Conservation (phyloP, 768 basidiomycete species). For the Omphalotus guepiniiformis region DNA sequence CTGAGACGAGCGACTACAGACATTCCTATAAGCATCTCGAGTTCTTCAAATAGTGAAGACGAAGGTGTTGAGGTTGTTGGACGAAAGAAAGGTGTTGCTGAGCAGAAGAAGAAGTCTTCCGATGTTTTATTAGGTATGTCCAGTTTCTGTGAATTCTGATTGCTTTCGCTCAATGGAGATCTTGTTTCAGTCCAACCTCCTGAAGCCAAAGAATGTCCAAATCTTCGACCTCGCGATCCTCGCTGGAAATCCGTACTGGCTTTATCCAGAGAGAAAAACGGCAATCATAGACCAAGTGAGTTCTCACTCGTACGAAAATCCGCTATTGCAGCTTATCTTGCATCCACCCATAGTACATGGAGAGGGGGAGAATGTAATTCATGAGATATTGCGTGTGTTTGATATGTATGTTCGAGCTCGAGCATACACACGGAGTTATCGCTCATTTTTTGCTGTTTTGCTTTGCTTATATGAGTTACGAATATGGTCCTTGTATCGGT, state of each 20-base stretch:
- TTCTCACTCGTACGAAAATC: conserved; percentile 11
- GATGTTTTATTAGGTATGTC: background rate
- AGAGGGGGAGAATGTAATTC: conserved; percentile 54
- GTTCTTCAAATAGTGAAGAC: background rate
- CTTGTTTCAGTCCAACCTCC: background rate
- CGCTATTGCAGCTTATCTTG: conserved; percentile 2
- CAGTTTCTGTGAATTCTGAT: background rate
- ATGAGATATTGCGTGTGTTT: conserved; percentile 75
- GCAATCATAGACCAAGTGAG: conserved; percentile 56
- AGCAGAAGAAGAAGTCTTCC: background rate
- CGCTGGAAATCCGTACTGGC: background rate
- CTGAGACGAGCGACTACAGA: background rate
- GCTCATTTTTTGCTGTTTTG: conserved; percentile 8
- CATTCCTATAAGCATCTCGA: background rate
- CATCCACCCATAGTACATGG: conserved; percentile 53
- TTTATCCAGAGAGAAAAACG: conserved; percentile 41
- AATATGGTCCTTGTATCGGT: conserved; percentile 79
- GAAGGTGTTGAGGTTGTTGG: background rate
- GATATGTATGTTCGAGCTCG: conserved; percentile 49
- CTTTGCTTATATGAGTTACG: conserved; percentile 50
- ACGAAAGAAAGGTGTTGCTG: background rate
- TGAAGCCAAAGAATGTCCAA: background rate
- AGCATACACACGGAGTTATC: background rate
- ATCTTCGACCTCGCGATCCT: background rate
- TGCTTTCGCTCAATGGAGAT: background rate